phyloP scores from a whole-genome alignment of 495 filamentous ascomycete genomes.

The Penicillium samsonianum region DNA sequence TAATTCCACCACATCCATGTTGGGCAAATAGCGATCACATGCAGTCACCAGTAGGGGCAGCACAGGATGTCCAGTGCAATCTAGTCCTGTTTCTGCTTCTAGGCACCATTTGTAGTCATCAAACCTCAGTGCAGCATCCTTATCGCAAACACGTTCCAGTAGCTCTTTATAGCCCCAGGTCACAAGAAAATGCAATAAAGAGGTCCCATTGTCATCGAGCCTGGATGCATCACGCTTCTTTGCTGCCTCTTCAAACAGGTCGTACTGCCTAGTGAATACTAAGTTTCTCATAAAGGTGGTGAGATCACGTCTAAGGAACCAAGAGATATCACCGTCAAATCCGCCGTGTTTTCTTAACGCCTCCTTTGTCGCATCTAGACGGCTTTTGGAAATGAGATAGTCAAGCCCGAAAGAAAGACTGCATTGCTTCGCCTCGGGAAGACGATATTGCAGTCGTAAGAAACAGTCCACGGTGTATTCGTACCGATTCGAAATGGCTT shows the following conservation, averaged over 20 bases:
- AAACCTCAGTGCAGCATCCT: slow-evolving; percentile 6
- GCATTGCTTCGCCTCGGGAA: background rate
- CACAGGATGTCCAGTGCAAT: too few relatives aligned
- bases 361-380: background rate
- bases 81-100: background rate
- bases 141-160: slow-evolving; percentile 10
- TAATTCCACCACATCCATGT: slow-evolving; percentile 18
- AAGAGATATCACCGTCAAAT: too few relatives aligned
- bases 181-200: slow-evolving; percentile 7
- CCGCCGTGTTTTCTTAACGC: too few relatives aligned
- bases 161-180: slow-evolving; percentile 11
- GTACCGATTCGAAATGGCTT: slow-evolving; percentile 9
- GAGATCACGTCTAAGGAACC: too few relatives aligned
- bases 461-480: slow-evolving; percentile 17
- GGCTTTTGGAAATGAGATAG: background rate
- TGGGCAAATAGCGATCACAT: slow-evolving; percentile 18
- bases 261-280: too few relatives aligned
- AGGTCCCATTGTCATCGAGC: background rate
- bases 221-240: too few relatives aligned
- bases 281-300: too few relatives aligned
- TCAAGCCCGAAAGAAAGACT: too few relatives aligned
- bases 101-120: slow-evolving; percentile 15
- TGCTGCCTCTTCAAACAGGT: too few relatives aligned
- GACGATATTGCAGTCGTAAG: background rate
- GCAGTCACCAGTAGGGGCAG: slow-evolving; percentile 15